phyloP scores from a whole-genome alignment of 306 rosid genomes.

The Rubus parviflorus region DNA sequence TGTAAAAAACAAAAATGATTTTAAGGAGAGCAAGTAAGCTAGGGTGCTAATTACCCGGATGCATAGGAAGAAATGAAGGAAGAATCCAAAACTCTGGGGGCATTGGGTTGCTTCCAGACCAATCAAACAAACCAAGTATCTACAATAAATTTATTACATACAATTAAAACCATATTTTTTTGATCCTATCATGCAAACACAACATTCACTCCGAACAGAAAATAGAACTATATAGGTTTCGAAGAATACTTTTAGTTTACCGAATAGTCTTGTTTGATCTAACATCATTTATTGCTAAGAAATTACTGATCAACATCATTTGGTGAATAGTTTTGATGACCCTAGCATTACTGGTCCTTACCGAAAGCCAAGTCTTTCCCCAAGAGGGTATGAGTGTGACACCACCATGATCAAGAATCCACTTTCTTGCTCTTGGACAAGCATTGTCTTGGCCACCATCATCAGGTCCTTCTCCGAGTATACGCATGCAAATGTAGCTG shows the following conservation, averaged over 20 bases:
- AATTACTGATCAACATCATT: background rate
- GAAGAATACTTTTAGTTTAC: no score
- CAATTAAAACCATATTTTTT: background rate
- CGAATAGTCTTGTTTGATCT: background rate
- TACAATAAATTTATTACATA: background rate
- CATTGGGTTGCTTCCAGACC: constrained; percentile 75
- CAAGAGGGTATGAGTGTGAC: constrained; percentile 68
- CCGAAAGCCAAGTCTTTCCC: constrained; percentile 89
- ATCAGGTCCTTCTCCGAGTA: constrained; percentile 59
- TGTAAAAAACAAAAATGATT: background rate
- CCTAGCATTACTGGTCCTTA: background rate
- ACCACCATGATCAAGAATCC: constrained; percentile 76
- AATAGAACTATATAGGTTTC: no score
- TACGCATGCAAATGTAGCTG: constrained; percentile 64
- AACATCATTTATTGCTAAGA: no score
- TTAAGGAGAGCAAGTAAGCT: background rate
- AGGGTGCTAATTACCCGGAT: constrained; percentile 43
- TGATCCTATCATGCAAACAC: background rate
- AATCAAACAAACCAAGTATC: constrained; percentile 69
- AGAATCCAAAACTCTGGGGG: constrained; percentile 86
- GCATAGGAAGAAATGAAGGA: constrained; percentile 76
- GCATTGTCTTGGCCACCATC: constrained; percentile 57
- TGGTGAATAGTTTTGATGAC: background rate
- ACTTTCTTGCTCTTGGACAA: constrained; percentile 59
- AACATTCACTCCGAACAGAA: no score